Evolutionary conservation across 2,329 filamentous ascomycete genomes (phyloP).

Genomic region (Endoconidiophora polonica): DNA sequence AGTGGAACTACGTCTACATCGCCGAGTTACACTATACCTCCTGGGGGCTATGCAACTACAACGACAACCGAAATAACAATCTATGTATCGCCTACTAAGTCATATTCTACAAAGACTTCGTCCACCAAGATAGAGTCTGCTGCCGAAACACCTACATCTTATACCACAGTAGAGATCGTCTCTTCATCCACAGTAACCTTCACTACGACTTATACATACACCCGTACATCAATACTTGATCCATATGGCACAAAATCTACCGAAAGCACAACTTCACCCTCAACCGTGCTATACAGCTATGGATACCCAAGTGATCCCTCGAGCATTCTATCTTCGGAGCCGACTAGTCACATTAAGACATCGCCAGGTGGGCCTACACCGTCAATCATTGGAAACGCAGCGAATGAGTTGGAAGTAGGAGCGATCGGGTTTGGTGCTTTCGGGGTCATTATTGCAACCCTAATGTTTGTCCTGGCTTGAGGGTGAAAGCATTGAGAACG

Average conservation of each 20-base stretch:
- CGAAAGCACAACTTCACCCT: no score
- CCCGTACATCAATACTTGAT: background rate
- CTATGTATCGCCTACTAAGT: no score
- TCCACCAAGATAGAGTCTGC: background rate
- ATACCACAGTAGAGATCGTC: background rate
- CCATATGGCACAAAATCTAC: no score
- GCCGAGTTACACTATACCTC: background rate
- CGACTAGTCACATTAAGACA: background rate
- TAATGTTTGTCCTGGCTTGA: conserved; percentile 6
- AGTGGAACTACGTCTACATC: background rate
- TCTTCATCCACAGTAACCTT: background rate
- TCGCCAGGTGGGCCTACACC: background rate
- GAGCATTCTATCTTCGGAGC: background rate
- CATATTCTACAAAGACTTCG: background rate
- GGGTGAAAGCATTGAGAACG: background rate
- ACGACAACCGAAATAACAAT: no score
- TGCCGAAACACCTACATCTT: background rate
- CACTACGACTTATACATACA: background rate
- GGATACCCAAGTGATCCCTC: background rate
- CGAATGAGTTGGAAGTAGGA: background rate
- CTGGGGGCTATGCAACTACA: background rate
- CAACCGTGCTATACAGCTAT: no score
- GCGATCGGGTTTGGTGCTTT: background rate
- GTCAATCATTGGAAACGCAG: conserved; percentile 2
- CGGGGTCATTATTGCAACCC: background rate